Conservation (phyloP, 371 early-diverging fungal species). For the Mortierella sp. region DNA sequence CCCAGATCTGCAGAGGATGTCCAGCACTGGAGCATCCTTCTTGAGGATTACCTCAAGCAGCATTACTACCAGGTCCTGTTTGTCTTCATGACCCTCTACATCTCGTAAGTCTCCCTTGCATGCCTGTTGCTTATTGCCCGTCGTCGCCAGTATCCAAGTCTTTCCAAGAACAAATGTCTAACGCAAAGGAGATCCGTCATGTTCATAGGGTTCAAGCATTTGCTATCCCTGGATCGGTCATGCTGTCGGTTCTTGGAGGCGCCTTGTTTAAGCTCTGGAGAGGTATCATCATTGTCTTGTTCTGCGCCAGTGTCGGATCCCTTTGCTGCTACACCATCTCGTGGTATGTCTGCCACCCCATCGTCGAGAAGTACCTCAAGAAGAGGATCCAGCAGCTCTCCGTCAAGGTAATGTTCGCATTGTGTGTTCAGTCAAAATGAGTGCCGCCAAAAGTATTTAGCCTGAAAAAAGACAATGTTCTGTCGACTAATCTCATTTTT, state of each 20-base stretch:
- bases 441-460: slow-evolving; percentile 1
- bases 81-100: slow-evolving; percentile 64
- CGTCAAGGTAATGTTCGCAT: slow-evolving; percentile 58
- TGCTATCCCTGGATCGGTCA: slow-evolving; percentile 74
- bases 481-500: neutral
- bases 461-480: neutral
- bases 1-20: slow-evolving; percentile 68
- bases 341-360: slow-evolving; percentile 66
- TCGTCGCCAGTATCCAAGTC: neutral
- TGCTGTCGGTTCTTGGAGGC: slow-evolving; percentile 73
- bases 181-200: neutral
- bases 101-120: slow-evolving; percentile 62
- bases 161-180: neutral
- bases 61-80: slow-evolving; percentile 67
- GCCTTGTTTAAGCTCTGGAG: slow-evolving; percentile 73
- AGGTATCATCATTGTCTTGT: slow-evolving; percentile 63
- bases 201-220: slow-evolving; percentile 67
- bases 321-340: slow-evolving; percentile 68
- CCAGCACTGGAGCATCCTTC: slow-evolving; percentile 61
- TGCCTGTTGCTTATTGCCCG: too few relatives aligned
- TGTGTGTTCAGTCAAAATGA: slow-evolving; percentile 1
- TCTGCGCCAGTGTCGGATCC: slow-evolving; percentile 68
- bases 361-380: slow-evolving; percentile 67
- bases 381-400: slow-evolving; percentile 65
- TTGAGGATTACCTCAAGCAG: slow-evolving; percentile 64